phyloP scores from a whole-genome alignment of 2,329 filamentous ascomycete genomes.

The Alternaria sp. region DNA sequence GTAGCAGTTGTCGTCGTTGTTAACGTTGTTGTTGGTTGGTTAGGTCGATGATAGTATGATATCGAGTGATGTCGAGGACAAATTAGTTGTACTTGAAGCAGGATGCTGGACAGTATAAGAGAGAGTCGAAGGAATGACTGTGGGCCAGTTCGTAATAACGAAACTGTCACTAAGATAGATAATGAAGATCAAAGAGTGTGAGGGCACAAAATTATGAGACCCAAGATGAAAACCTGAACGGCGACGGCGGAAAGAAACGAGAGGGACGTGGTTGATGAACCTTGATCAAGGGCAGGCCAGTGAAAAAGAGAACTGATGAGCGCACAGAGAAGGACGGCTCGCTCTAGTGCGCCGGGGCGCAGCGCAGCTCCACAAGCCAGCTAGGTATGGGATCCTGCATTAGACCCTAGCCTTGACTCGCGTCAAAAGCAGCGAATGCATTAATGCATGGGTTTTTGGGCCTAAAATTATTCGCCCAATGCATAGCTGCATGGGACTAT shows the following conservation, averaged over 20 bases:
- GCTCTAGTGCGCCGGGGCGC: slow-evolving; percentile 52
- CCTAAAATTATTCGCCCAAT: slow-evolving; percentile 44
- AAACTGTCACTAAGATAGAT: slow-evolving; percentile 51
- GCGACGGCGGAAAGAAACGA: slow-evolving; percentile 46
- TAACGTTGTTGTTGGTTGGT: slow-evolving; percentile 13
- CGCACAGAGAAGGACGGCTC: slow-evolving; percentile 50
- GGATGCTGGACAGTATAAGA: slow-evolving; percentile 31
- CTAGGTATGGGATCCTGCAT: slow-evolving; percentile 31
- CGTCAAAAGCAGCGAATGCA: slow-evolving; percentile 45
- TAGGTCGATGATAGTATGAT: slow-evolving; percentile 14
- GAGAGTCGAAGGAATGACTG: slow-evolving; percentile 51
- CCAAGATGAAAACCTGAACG: slow-evolving; percentile 50
- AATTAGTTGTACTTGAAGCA: slow-evolving; percentile 40
- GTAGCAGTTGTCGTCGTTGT: slow-evolving; percentile 31
- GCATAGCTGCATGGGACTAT: slow-evolving; percentile 41
- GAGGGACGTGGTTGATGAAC: slow-evolving; percentile 56
- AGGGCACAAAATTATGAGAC: slow-evolving; percentile 33
- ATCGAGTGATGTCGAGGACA: slow-evolving; percentile 24
- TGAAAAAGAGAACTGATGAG: slow-evolving; percentile 55
- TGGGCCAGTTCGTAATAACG: slow-evolving; percentile 52
- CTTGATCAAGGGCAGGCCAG: slow-evolving; percentile 49
- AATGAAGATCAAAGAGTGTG: slow-evolving; percentile 22
- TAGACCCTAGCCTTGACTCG: slow-evolving; percentile 31
- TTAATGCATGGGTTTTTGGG: slow-evolving; percentile 50
- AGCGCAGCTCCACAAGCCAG: slow-evolving; percentile 50